These are phyloP conservation scores for Anthracocystis walkeri DNA, from an alignment of 1,284 basidiomycete genomes.

Conservation along the genomic window DNA sequence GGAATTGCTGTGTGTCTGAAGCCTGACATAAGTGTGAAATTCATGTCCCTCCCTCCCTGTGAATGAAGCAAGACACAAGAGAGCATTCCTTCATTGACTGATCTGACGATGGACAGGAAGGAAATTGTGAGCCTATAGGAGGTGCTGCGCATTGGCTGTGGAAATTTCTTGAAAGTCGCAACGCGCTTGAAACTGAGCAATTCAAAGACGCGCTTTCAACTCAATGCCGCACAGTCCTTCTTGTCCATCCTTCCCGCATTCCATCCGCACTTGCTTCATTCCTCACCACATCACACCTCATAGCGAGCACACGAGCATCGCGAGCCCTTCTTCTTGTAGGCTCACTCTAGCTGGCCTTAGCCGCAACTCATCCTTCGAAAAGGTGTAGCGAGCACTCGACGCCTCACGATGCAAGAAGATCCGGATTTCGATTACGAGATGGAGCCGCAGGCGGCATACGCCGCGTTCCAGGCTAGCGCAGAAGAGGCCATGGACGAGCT, in stretches of 20 bases:
- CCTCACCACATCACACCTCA: neutral
- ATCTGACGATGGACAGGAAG: too few relatives aligned
- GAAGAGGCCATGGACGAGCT: constrained; percentile 42
- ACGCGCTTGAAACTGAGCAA: constrained; percentile 2
- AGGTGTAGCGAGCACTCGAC: neutral
- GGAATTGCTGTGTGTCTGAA: neutral
- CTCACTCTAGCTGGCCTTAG: neutral
- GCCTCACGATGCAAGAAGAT: constrained; percentile 31
- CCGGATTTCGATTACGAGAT: constrained; percentile 47
- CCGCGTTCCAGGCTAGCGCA: constrained; percentile 2
- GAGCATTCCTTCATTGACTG: too few relatives aligned
- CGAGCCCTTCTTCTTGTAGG: neutral
- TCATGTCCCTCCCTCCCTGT: neutral
- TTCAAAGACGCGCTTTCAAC: neutral
- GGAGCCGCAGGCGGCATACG: constrained; percentile 22
- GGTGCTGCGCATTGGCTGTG: too few relatives aligned
- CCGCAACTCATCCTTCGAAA: neutral
- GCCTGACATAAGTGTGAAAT: neutral
- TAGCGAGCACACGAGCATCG: neutral
- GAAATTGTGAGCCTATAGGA: too few relatives aligned
- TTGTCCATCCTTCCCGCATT: neutral
- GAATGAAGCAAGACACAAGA: too few relatives aligned
- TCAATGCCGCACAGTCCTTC: neutral
- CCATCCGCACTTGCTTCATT: constrained; percentile 4
- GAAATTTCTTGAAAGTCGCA: too few relatives aligned